phyloP scores from a whole-genome alignment of 2,329 filamentous ascomycete genomes.

The Furcasterigmium sp. region DNA sequence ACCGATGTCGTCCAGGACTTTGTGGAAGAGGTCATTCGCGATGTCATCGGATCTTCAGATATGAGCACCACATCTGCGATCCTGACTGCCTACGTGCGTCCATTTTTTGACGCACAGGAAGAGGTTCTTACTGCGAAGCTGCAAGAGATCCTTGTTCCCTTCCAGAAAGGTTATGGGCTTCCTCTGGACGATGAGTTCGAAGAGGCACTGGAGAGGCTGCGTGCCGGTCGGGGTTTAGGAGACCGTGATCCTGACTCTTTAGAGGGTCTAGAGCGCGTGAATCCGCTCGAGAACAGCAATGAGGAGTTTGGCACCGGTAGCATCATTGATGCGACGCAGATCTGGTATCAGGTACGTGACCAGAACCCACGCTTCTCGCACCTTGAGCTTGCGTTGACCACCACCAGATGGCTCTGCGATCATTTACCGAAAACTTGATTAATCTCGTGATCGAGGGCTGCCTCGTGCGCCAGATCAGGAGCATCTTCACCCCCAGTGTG shows the following conservation, averaged over 20 bases:
- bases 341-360: constrained; percentile 34
- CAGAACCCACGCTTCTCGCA: not conserved
- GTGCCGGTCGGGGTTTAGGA: too few relatives aligned
- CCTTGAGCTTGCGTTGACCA: too few relatives aligned
- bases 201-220: constrained; percentile 3
- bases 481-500: constrained; percentile 31
- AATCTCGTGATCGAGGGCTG: constrained; percentile 44
- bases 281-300: too few relatives aligned
- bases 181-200: constrained; percentile 27
- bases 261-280: too few relatives aligned
- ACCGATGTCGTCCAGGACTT: constrained; percentile 24
- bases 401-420: constrained; percentile 37
- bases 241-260: too few relatives aligned
- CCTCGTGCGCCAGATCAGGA: constrained; percentile 32
- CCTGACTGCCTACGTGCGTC: constrained; percentile 17
- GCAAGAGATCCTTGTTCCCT: constrained; percentile 32
- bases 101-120: constrained; percentile 27
- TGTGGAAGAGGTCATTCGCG: constrained; percentile 26
- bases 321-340: constrained; percentile 37
- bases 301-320: constrained; percentile 26
- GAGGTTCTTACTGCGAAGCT: constrained; percentile 25
- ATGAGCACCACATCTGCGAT: constrained; percentile 16
- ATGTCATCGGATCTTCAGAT: constrained; percentile 7
- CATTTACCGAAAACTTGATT: constrained; percentile 41
- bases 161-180: constrained; percentile 24